Evolutionary conservation across 331 rosid genomes (phyloP), one percentile per base, ranked within the genome.

Genomic region (Pyrus hybrid): DNA sequence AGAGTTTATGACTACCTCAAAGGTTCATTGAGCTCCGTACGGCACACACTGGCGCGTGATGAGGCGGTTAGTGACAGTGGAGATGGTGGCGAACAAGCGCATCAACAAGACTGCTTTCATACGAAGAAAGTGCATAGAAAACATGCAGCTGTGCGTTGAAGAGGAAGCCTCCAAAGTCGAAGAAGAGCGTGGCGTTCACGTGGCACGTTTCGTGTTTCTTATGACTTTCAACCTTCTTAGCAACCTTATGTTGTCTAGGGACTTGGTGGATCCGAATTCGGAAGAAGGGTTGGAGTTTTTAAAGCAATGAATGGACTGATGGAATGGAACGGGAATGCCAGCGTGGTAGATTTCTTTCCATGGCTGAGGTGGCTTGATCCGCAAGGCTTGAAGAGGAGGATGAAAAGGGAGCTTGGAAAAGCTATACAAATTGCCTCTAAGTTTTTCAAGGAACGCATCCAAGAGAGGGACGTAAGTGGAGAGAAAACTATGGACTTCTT

Each of bases 391-490:
- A 81, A 72, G 74, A 79, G 76, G 22, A 87, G 78, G 20, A 89
- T 89, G 97, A 82, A 86, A n/a, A 85, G 88, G 49, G 95, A 91
- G 28, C 73, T 89, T 76, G 90, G 93, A 0, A 86, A 80, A 28
- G 87, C 91, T 22, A 0, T 89, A 0, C 23, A 25, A 63, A 79
- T 91, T 33, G 95, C 90, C 23, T 82, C 91, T 3, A 76, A 54
- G 71, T 86, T 81, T 66, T 88, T 91, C 7, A 71, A 75, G 61
- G 79, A 85, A 37, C 71, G 89, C n/a, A 56, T 76, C 75, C 69
- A 85, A 64, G 78, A 68, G 1, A 26, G 30, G 16, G n/a, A 18
- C 18, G 35, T 13, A 16, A 32, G 22, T 6, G 53, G 72, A 13
- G 57, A 37, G 22, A 66, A n/a, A 6, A 21, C 47, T 4, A 83